Evolutionary conservation across 2,329 filamentous ascomycete species (phyloP), one percentile per base, ranked within the genome.

Genomic region (Penicillium sp.): DNA sequence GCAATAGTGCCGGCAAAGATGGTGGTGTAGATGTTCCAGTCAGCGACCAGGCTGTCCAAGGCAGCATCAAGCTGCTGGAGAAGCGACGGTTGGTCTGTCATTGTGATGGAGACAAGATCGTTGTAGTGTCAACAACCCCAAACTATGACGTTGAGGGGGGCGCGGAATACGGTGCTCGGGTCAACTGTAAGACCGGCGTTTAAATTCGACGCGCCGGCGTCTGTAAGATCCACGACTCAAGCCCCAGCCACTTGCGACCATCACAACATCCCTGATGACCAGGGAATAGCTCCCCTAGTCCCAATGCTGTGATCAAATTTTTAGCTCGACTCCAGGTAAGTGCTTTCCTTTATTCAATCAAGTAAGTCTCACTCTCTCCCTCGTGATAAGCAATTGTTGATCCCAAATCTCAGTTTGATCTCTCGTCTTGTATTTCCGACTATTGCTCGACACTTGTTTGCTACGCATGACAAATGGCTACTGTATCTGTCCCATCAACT

Each of bases 21-120:
- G 3, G 89, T 94, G 28, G 89, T 90, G 76, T 88, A 88, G 60
- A 82, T 74, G 70, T 94, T 90, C 91, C 92, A 96, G 73, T 89
- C 86, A 34, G 85, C 81, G 51, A 95, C 76, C 47, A 93, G 74
- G 56, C 81, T 79, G 47, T 85, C 84, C 59, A 95, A 76, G 66
- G 83, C 78, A 63, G 84, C 79, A 75, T 96, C 91, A 62, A 95
- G 76, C 73, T 83, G 81, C 65, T 85, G 79, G 67, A 90, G 71
- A 43, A 85, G 52, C 56, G 78, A 78, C 63, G 84, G 79, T 69
- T 69, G 65, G 47, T 67, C 66, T 53, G 72, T 68, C 70, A 76
- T 76, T 54, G 47, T 66, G 51, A 44, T 16, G 28, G 16, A 24
- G 49, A 28, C 21, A 53, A 53, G 36, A 18, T n/a, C 29, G 49